Evolutionary conservation across 2,329 filamentous ascomycete species (phyloP).

Genomic region (Colletotrichum tamarilloi): DNA sequence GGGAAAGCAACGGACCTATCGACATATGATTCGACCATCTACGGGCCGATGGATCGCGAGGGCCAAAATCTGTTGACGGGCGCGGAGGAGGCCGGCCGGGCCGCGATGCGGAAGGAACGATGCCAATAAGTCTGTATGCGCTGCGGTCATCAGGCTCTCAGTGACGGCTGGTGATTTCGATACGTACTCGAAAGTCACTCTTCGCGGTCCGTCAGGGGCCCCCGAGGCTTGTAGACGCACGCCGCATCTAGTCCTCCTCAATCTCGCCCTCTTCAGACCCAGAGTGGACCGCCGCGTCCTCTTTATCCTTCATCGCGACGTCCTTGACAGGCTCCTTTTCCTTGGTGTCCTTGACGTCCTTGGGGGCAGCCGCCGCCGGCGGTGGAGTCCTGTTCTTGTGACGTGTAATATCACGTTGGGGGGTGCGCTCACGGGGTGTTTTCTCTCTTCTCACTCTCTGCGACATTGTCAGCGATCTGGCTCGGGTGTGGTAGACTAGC

Average conservation of each 20-base stretch:
- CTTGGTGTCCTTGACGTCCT: conserved; percentile 25
- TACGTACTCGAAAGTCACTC: conserved; percentile 46
- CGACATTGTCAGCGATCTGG: conserved; percentile 42
- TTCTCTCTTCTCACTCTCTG: conserved; percentile 70
- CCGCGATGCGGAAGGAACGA: neutral
- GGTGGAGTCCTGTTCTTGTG: conserved; percentile 69
- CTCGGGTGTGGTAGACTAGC: neutral
- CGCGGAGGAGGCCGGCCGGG: neutral
- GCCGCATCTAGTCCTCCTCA: conserved; percentile 74
- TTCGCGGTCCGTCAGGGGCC: neutral
- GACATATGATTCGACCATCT: neutral
- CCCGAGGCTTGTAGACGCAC: neutral
- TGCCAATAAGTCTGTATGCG: conserved; percentile 26
- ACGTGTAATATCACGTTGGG: conserved; percentile 62
- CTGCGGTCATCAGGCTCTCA: conserved; percentile 37
- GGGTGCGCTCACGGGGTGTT: conserved; percentile 70
- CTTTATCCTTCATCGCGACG: conserved; percentile 56
- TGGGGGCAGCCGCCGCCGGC: conserved; percentile 40
- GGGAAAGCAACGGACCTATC: neutral
- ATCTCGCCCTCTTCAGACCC: conserved; percentile 99
- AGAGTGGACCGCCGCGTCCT: conserved; percentile 75
- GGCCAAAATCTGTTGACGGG: neutral
- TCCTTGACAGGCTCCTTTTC: conserved; percentile 42
- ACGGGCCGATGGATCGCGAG: neutral
- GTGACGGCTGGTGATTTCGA: conserved; percentile 41